Percentiles rank a stretch among this genome's conserved stretches.
Conservation (phyloP, 768 basidiomycete genomes). For the Lactarius vividus region DNA sequence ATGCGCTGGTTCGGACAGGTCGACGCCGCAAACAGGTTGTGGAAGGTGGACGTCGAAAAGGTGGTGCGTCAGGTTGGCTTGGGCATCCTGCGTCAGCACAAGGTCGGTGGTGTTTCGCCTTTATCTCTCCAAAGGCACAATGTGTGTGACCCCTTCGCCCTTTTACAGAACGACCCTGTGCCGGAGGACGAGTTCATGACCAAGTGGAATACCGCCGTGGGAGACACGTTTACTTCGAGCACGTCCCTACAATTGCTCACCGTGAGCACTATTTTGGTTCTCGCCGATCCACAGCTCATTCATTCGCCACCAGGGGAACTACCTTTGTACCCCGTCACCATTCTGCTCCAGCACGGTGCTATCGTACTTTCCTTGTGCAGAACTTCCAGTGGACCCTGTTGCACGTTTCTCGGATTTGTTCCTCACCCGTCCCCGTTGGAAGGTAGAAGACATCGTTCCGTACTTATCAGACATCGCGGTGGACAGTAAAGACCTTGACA, state of each 20-base stretch:
- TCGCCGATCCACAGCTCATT: background rate
- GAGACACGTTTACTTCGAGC: constrained; percentile 66
- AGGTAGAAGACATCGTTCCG: constrained; percentile 71
- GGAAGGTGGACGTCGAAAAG: constrained; percentile 62
- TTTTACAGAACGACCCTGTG: constrained; percentile 56
- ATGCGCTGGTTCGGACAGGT: constrained; percentile 81
- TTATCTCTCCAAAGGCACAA: background rate
- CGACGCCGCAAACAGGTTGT: constrained; percentile 38
- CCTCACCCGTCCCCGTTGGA: constrained; percentile 73
- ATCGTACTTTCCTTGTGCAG: constrained; percentile 72
- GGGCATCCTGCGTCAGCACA: constrained; percentile 62
- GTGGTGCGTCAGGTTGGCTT: constrained; percentile 76
- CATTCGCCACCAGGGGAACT: constrained; percentile 61
- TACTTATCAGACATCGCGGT: constrained; percentile 82
- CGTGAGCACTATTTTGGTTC: constrained; percentile 42
- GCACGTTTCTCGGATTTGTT: constrained; percentile 88
- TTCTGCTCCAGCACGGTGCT: constrained; percentile 41
- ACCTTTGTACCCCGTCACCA: constrained; percentile 47
- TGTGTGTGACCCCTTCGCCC: background rate
- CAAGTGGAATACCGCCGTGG: constrained; percentile 72
- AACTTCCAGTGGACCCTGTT: constrained; percentile 72
- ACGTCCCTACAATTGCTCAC: constrained; percentile 68
- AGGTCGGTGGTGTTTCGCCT: constrained; percentile 37
- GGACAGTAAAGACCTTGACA: constrained; percentile 85
- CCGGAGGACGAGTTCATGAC: constrained; percentile 52